phyloP scores from a whole-genome alignment of 2,329 filamentous ascomycete genomes.

The Diaporthe ampelina region DNA sequence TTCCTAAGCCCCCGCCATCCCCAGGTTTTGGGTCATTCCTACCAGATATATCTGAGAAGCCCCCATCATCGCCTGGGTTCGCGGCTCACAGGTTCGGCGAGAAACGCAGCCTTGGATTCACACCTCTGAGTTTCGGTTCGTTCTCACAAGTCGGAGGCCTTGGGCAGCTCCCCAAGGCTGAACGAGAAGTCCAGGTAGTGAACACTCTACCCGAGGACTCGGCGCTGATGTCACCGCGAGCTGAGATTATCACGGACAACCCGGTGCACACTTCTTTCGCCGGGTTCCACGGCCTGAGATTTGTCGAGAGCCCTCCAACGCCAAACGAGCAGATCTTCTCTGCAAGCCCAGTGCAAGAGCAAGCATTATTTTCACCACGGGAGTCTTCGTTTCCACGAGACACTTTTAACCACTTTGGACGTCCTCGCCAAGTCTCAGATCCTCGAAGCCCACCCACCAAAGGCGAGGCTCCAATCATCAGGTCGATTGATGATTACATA shows the following conservation, averaged over 20 bases:
- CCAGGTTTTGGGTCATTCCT: slow-evolving; percentile 45
- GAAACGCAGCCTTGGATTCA: slow-evolving; percentile 54
- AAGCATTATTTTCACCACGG: slow-evolving; percentile 57
- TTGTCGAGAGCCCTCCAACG: slow-evolving; percentile 66
- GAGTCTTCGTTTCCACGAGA: slow-evolving; percentile 68
- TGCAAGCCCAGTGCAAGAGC: slow-evolving; percentile 17
- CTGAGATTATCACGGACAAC: slow-evolving; percentile 79
- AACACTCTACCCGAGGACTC: slow-evolving; percentile 60
- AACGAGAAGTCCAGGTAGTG: slow-evolving; percentile 55
- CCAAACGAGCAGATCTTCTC: slow-evolving; percentile 65
- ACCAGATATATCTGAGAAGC: slow-evolving; percentile 48
- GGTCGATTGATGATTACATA: slow-evolving; percentile 84
- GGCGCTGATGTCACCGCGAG: slow-evolving; percentile 78
- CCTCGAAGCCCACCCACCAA: slow-evolving; percentile 82
- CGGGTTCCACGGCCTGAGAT: slow-evolving; percentile 63
- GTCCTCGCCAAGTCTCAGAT: slow-evolving; percentile 68
- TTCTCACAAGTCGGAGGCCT: slow-evolving; percentile 8
- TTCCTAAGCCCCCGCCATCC: slow-evolving; percentile 46
- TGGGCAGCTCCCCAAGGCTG: slow-evolving; percentile 42
- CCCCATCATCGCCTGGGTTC: slow-evolving; percentile 62
- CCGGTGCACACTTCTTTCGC: slow-evolving; percentile 67
- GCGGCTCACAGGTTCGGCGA: slow-evolving; percentile 56
- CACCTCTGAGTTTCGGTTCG: slow-evolving; percentile 45
- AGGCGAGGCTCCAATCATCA: slow-evolving; percentile 80
- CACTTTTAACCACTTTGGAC: slow-evolving; percentile 65